A percentile compares a stretch with the other conserved stretches of the same genome.
phyloP scores from a whole-genome alignment of 1,139 yeast genomes.

The Kodamaea fungicola region DNA sequence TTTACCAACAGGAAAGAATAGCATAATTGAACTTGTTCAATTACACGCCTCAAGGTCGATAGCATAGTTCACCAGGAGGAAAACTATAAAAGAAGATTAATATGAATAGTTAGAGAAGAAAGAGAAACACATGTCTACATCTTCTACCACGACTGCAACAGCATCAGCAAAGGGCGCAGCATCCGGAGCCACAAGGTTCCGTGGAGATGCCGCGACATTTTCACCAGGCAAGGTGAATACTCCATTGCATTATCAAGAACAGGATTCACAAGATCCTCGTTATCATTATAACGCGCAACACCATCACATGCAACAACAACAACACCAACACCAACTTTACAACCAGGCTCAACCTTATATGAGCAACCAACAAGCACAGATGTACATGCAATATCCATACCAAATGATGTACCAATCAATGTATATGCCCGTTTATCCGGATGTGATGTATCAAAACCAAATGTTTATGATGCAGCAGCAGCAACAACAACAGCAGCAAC shows the following conservation, averaged over 20 bases:
- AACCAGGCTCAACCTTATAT: constrained; percentile 16
- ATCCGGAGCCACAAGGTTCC: constrained; percentile 37
- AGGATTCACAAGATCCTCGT: constrained; percentile 16
- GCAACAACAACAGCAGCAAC: constrained; percentile 6
- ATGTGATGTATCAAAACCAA: constrained; percentile 15
- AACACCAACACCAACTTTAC: constrained; percentile 14
- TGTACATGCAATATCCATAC: constrained; percentile 14
- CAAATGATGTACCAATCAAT: constrained; percentile 16
- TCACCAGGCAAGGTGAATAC: constrained; percentile 23
- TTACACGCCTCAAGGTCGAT: no score
- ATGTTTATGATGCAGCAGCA: constrained; percentile 15
- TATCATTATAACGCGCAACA: constrained; percentile 9
- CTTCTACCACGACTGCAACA: constrained; percentile 8
- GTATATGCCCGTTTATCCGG: constrained; percentile 16
- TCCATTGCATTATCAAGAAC: constrained; percentile 13
- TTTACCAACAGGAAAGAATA: no score
- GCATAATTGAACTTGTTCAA: no score
- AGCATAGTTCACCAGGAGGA: no score
- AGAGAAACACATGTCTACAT: constrained; percentile 6
- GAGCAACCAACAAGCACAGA: constrained; percentile 10
- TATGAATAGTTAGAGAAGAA: no score
- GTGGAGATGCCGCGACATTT: constrained; percentile 42
- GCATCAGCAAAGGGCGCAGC: constrained; percentile 7
- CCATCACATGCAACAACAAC: constrained; percentile 18
- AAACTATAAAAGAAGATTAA: no score